Conservation (phyloP, 1,139 yeast genomes). For the Wickerhamiella pararugosa region DNA sequence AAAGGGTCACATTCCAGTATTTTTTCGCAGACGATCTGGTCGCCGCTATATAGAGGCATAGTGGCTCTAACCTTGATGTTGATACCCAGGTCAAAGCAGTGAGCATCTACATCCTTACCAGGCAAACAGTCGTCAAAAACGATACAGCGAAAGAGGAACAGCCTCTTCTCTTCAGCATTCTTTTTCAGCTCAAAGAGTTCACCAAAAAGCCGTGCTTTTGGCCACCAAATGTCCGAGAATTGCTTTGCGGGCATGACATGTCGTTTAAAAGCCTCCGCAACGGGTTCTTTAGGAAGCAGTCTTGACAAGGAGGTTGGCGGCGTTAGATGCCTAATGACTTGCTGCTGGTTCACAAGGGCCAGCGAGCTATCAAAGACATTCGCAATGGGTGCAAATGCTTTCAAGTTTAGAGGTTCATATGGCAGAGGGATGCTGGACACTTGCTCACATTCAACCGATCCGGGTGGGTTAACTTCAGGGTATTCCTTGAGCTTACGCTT, state of each 20-base stretch:
- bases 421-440: constrained; percentile 5
- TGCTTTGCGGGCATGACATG: constrained; percentile 10
- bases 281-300: neutral
- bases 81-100: neutral
- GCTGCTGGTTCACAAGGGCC: constrained; percentile 11
- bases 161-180: constrained; percentile 7
- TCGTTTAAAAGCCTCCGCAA: constrained; percentile 1
- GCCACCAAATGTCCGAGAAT: constrained; percentile 6
- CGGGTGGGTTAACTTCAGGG: neutral
- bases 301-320: neutral
- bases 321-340: neutral
- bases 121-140: constrained; percentile 5
- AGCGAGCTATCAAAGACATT: constrained; percentile 13
- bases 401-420: constrained; percentile 8
- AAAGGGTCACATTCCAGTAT: constrained; percentile 21
- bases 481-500: constrained; percentile 1
- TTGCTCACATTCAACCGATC: constrained; percentile 6
- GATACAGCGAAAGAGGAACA: constrained; percentile 13
- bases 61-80: neutral
- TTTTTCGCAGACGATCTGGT: constrained; percentile 23
- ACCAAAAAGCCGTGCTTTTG: constrained; percentile 5
- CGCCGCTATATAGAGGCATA: constrained; percentile 16
- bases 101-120: neutral
- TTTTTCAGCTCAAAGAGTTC: constrained; percentile 7
- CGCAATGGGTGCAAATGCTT: constrained; percentile 12